A percentile compares a stretch with the other conserved stretches of the same genome.
These are phyloP conservation scores for Neonectria hederae DNA, from an alignment of 2,329 filamentous ascomycete species.

Conservation along the genomic window DNA sequence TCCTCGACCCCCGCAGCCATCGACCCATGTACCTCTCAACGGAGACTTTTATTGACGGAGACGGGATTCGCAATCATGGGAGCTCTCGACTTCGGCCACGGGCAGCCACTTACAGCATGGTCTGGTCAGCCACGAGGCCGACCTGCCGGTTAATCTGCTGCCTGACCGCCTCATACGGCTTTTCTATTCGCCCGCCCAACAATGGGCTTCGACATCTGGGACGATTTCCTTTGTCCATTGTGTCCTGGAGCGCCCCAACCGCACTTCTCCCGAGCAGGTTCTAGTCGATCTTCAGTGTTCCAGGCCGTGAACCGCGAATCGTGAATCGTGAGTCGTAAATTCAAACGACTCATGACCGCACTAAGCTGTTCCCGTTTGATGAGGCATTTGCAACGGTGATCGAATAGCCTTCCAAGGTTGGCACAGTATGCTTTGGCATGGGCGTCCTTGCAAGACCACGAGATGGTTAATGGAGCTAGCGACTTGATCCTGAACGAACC, in stretches of 20 bases:
- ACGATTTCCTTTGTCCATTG: conserved; percentile 23
- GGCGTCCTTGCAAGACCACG: conserved; percentile 36
- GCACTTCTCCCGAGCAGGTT: conserved; percentile 24
- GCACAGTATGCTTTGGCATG: conserved; percentile 39
- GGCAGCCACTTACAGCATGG: conserved; percentile 34
- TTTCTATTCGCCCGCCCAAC: conserved; percentile 33
- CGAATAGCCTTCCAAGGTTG: conserved; percentile 35
- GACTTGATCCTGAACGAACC: conserved; percentile 14
- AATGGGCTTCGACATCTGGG: conserved; percentile 24
- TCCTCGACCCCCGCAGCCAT: conserved; percentile 23
- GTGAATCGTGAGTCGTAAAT: conserved; percentile 39
- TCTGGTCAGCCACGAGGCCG: conserved; percentile 30
- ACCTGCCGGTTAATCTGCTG: conserved; percentile 36
- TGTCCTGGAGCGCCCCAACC: conserved; percentile 22
- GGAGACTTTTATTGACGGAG: conserved; percentile 30
- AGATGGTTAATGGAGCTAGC: conserved; percentile 35
- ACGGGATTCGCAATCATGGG: conserved; percentile 28
- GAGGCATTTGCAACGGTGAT: conserved; percentile 36
- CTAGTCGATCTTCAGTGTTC: conserved; percentile 26
- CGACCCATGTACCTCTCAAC: conserved; percentile 29
- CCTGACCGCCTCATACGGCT: conserved; percentile 39
- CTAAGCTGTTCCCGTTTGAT: conserved; percentile 40
- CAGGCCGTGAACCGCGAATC: conserved; percentile 27
- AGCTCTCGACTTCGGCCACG: conserved; percentile 33
- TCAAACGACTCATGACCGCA: conserved; percentile 31